Evolutionary conservation across 169 alveolate genomes (phyloP).

Genomic region (Pseudocohnilembus persalinus): DNA sequence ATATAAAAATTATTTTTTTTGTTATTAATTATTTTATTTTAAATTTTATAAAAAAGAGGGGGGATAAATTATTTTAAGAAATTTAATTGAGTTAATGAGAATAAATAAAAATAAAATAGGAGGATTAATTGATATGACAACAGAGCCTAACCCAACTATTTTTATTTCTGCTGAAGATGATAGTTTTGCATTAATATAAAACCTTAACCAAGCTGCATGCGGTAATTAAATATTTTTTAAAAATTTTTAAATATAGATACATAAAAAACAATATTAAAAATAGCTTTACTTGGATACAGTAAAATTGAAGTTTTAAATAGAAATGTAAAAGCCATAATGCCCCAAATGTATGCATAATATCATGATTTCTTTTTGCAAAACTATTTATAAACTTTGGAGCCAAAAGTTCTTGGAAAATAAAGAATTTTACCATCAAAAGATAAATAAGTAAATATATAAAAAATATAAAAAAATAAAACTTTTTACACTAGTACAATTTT

Average conservation of each 20-base stretch:
- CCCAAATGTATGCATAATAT: constrained; percentile 36
- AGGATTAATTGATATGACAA: constrained; percentile 7
- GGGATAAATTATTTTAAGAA: background rate
- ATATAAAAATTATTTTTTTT: too few species aligned
- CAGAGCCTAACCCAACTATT: constrained; percentile 12
- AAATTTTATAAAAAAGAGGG: background rate
- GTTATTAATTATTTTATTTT: too few species aligned
- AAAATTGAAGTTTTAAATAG: constrained; percentile 28
- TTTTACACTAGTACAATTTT: background rate
- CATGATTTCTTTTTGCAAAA: constrained; percentile 38
- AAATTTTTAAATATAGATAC: background rate
- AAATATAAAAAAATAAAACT: too few species aligned
- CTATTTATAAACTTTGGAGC: constrained; percentile 34
- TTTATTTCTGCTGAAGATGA: constrained; percentile 31
- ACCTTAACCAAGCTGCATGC: constrained; percentile 18
- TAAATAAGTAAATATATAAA: constrained; percentile 17
- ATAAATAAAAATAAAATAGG: background rate
- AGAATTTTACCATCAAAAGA: constrained; percentile 33
- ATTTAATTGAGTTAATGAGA: background rate
- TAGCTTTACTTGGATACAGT: constrained; percentile 5
- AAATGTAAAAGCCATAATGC: constrained; percentile 38
- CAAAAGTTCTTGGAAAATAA: constrained; percentile 32
- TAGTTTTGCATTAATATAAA: constrained; percentile 9
- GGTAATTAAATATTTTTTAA: too few species aligned
- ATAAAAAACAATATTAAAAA: too few species aligned